phyloP scores from a whole-genome alignment of 2,329 filamentous ascomycete genomes.

The Arachnopeziza araneosa region DNA sequence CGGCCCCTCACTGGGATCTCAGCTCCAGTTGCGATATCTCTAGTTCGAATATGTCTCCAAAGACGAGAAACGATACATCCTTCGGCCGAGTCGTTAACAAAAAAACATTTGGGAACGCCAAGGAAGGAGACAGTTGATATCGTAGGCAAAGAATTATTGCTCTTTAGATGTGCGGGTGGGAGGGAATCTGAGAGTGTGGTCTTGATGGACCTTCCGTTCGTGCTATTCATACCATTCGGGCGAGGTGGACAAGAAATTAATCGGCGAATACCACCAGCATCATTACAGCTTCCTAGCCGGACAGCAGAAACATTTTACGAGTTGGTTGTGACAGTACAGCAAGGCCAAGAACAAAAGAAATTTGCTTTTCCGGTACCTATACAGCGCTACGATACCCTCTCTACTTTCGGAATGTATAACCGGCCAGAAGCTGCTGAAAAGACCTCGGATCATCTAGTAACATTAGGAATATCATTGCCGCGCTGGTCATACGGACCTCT shows the following conservation, averaged over 20 bases:
- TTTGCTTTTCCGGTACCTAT: constrained; percentile 88
- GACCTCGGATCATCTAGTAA: constrained; percentile 85
- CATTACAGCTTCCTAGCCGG: constrained; percentile 80
- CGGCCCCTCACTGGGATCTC: constrained; percentile 79
- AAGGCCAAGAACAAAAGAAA: constrained; percentile 84
- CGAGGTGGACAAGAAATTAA: constrained; percentile 86
- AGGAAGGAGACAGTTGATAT: constrained; percentile 87
- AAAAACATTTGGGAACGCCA: constrained; percentile 84
- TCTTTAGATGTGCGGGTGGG: constrained; percentile 81
- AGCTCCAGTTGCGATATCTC: constrained; percentile 82
- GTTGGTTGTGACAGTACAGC: constrained; percentile 90
- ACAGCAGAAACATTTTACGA: constrained; percentile 98
- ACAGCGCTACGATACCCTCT: constrained; percentile 90
- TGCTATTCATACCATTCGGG: constrained; percentile 94
- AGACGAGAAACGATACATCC: constrained; percentile 95
- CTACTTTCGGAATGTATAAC: constrained; percentile 99
- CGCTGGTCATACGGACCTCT: constrained; percentile 95
- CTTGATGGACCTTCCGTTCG: constrained; percentile 94
- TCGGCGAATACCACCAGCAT: constrained; percentile 84
- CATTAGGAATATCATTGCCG: constrained; percentile 84
- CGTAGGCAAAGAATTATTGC: constrained; percentile 89
- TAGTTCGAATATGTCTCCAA: constrained; percentile 91
- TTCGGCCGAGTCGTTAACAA: constrained; percentile 87
- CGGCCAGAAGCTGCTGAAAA: constrained; percentile 82
- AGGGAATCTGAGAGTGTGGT: constrained; percentile 84